Base-by-base conservation (phyloP, 208 protist species). In the Angomonas ambiguus region DNA sequence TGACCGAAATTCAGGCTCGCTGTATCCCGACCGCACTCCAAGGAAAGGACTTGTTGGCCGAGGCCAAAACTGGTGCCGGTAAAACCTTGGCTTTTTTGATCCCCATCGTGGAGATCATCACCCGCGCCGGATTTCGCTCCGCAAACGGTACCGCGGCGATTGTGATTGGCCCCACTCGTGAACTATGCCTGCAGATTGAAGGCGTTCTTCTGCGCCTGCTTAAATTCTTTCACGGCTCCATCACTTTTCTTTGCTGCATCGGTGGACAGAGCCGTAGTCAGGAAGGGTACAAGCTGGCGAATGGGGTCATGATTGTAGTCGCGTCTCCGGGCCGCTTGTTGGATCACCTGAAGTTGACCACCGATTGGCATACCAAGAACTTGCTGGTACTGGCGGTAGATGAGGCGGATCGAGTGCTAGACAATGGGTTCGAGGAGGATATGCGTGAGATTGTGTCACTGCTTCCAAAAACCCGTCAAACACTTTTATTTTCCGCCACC, bases 21-120 rank as follows among this genome's bases (percentile, higher is more conserved):
- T 91, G 85, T 66, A 92, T 98, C 55, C 95, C 96, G 27, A 85
- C 83, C 24, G 83, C 93, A 0, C 79, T 98, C 32, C 70, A 79
- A 45, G 93, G 95, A 0, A 77, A 83, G 24, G 93, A 97, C 62
- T 65, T 98, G 16, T 82, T 97, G 10, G 96, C 89, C 0, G 91
- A 97, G 85, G 94, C 96, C 6, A 97, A 97, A 79, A 98, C 96
- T 1, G 96, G 96, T 32, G 83, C 82, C 20, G 97, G 98, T 32
- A 99, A 99, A 83, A 99, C 99, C 42, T 74, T 99, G 0, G 97
- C 98, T 2, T 99, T 99, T 82, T 79, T 99, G 16, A 97, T 99
- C 48, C 98, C 99, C 13, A 95, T 96, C 18, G 92, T 99, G 0
- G 98, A 99, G 76, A 93, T 99, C 31, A 94, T 99, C 64, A 84